A percentile compares a stretch with the other conserved stretches of the same genome.
These are phyloP conservation scores for Aspergillus phoenicis DNA, from an alignment of 2,329 filamentous ascomycete species.

Conservation along the genomic window DNA sequence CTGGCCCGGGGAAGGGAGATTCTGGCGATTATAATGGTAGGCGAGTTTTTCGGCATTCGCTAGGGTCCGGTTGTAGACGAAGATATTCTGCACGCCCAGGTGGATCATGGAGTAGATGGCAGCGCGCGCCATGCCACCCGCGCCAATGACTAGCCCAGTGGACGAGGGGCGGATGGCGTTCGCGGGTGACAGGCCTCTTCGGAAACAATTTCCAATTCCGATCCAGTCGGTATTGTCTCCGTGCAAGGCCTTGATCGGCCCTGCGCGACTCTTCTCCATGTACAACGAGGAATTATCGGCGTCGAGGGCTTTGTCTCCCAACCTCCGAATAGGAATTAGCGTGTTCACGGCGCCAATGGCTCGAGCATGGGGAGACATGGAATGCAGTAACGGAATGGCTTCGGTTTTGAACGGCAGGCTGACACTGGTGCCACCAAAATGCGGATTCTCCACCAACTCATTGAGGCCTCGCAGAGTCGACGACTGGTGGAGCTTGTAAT, in stretches of 20 bases:
- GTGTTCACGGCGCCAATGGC: constrained; percentile 79
- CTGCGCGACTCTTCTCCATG: constrained; percentile 63
- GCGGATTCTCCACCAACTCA: constrained; percentile 63
- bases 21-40: constrained; percentile 40
- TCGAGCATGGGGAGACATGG: constrained; percentile 70
- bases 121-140: constrained; percentile 53
- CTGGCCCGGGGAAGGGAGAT: constrained; percentile 25
- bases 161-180: constrained; percentile 62
- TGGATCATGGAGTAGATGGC: constrained; percentile 46
- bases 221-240: constrained; percentile 85
- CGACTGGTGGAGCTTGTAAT: constrained; percentile 67
- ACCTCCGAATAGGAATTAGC: constrained; percentile 67
- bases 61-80: constrained; percentile 41
- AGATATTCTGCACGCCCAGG: constrained; percentile 42
- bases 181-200: constrained; percentile 71
- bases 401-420: constrained; percentile 75
- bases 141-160: constrained; percentile 64
- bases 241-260: constrained; percentile 69
- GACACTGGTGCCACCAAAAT: constrained; percentile 72
- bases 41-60: constrained; percentile 40
- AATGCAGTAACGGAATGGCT: constrained; percentile 65
- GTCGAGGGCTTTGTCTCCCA: constrained; percentile 56
- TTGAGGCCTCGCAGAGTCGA: constrained; percentile 64
- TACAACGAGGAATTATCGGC: constrained; percentile 60
- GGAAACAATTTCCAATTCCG: constrained; percentile 72